Percentiles rank a stretch among this genome's conserved stretches.
phyloP scores from a whole-genome alignment of 2,329 filamentous ascomycete species.

The Coniochaeta sp. region DNA sequence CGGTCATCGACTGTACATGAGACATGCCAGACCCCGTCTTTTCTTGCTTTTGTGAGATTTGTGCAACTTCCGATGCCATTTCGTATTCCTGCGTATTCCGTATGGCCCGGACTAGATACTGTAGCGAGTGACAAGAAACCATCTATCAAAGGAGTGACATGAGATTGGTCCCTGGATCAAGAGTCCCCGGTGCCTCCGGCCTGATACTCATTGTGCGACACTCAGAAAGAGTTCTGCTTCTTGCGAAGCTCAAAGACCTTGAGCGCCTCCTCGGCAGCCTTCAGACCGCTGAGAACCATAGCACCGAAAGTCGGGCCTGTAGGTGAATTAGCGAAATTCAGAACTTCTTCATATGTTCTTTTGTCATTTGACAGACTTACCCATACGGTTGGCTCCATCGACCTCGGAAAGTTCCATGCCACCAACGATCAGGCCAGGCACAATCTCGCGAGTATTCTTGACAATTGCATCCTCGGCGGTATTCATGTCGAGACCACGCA shows the following conservation, averaged over 20 bases:
- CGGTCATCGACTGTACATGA: too few relatives aligned
- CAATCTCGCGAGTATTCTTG: conserved; percentile 81
- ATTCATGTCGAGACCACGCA: conserved; percentile 93
- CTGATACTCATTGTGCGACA: not conserved
- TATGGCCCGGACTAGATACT: not conserved
- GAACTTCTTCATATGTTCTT: not conserved
- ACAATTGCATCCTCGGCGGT: conserved; percentile 87
- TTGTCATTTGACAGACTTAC: conserved; percentile 22
- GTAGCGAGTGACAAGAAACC: not conserved
- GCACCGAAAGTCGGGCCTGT: conserved; percentile 71
- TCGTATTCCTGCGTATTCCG: not conserved
- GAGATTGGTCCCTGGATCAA: not conserved
- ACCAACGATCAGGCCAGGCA: conserved; percentile 83
- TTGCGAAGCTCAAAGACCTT: conserved; percentile 70
- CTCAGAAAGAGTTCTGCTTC: conserved; percentile 52
- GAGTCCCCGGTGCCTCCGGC: not conserved
- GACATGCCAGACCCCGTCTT: not conserved
- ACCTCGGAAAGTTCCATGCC: conserved; percentile 92
- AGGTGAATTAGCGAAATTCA: conserved; percentile 4
- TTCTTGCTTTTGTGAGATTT: not conserved
- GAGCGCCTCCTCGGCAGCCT: conserved; percentile 82
- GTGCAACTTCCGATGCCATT: not conserved
- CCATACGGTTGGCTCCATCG: conserved; percentile 89
- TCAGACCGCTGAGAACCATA: conserved; percentile 81
- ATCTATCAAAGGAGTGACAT: not conserved